A percentile compares a stretch with the other conserved stretches of the same genome.
Evolutionary conservation across 805 yeast species (phyloP).

Genomic region (Monosporozyma aquatica): DNA sequence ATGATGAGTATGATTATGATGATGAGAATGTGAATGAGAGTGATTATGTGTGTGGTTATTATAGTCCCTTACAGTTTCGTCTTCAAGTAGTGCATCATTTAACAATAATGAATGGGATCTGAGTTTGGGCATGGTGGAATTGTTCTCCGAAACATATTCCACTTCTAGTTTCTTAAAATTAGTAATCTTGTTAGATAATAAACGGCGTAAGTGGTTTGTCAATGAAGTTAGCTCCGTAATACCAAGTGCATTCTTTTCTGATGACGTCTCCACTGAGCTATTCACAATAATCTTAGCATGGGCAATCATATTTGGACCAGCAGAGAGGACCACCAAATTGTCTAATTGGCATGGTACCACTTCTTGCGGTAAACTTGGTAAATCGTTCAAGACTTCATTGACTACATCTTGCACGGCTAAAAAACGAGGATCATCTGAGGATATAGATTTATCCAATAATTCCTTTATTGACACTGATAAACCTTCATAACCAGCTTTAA

Average conservation of each 20-base stretch:
- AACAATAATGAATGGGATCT: neutral
- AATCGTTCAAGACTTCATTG: conserved; percentile 21
- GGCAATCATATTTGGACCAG: conserved; percentile 46
- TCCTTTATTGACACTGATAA: conserved; percentile 60
- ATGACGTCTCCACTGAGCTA: neutral
- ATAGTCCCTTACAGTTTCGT: neutral
- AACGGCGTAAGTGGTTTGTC: conserved; percentile 26
- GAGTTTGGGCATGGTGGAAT: conserved; percentile 3
- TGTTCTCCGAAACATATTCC: conserved; percentile 22
- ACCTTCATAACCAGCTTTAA: conserved; percentile 74
- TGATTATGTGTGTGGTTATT: conserved; percentile 5
- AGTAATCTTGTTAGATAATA: conserved; percentile 31
- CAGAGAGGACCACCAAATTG: conserved; percentile 38
- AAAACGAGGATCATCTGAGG: conserved; percentile 41
- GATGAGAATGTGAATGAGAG: conserved; percentile 8
- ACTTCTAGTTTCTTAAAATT: conserved; percentile 36
- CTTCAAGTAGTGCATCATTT: neutral
- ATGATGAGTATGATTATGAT: conserved; percentile 17
- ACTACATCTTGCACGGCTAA: conserved; percentile 32
- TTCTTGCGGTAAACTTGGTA: conserved; percentile 30
- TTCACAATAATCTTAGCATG: conserved; percentile 24
- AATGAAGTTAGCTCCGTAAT: conserved; percentile 34
- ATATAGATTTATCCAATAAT: conserved; percentile 61
- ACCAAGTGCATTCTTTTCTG: conserved; percentile 21
- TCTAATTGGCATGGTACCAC: conserved; percentile 29